phyloP scores from a whole-genome alignment of 192 early-diverging fungal genomes.

The Umbelopsis vinacea region DNA sequence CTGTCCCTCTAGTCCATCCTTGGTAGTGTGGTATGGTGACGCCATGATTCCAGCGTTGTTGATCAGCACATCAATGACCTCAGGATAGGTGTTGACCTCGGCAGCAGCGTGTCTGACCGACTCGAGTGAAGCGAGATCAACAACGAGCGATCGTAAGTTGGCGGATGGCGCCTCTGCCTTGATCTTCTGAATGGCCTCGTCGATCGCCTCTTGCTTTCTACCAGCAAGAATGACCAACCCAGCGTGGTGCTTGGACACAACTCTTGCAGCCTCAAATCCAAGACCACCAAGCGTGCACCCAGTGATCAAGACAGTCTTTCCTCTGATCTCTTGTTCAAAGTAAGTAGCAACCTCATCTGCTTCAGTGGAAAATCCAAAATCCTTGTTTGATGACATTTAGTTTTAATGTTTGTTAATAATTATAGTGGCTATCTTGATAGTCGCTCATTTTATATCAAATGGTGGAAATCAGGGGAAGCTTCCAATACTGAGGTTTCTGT shows the following conservation, averaged over 20 bases:
- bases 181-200: conserved; percentile 26
- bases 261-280: background rate
- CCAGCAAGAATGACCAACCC: conserved; percentile 24
- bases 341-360: background rate
- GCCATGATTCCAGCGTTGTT: conserved; percentile 66
- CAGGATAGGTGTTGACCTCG: conserved; percentile 36
- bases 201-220: conserved; percentile 25
- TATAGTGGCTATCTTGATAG: too few relatives aligned
- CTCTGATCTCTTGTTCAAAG: background rate
- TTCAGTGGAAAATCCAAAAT: background rate
- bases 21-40: conserved; percentile 51
- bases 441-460: too few relatives aligned
- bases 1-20: conserved; percentile 66
- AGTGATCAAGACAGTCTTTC: conserved; percentile 6
- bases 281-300: conserved; percentile 4
- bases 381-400: background rate
- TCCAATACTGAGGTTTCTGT: too few relatives aligned
- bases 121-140: conserved; percentile 39
- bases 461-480: too few relatives aligned
- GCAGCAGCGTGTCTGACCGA: conserved; percentile 46
- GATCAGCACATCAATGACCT: conserved; percentile 42
- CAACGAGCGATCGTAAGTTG: conserved; percentile 26
- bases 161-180: conserved; percentile 24
- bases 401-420: background rate
- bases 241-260: background rate